Evolutionary conservation across 1,139 yeast species (phyloP).

Genomic region (Nakaseomyces uthaithaninus): DNA sequence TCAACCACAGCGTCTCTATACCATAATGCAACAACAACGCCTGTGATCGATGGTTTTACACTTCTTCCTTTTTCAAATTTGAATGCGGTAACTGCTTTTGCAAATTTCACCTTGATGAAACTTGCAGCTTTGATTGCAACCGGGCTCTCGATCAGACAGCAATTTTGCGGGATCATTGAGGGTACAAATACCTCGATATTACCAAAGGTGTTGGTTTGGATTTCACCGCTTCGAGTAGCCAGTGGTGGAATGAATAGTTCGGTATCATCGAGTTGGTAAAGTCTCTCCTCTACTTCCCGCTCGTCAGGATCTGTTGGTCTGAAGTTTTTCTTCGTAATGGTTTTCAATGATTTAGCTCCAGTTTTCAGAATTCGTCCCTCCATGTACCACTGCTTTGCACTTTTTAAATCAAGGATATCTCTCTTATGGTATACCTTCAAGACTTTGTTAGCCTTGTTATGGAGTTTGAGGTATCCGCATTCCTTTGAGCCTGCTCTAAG

Average conservation of each 20-base stretch:
- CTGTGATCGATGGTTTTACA: constrained; percentile 64
- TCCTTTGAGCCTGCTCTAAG: constrained; percentile 50
- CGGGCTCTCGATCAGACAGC: constrained; percentile 50
- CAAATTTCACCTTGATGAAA: constrained; percentile 64
- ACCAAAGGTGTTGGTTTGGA: constrained; percentile 71
- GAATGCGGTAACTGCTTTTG: constrained; percentile 81
- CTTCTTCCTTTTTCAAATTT: constrained; percentile 46
- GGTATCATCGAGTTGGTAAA: constrained; percentile 76
- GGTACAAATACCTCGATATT: constrained; percentile 73
- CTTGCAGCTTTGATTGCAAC: constrained; percentile 63
- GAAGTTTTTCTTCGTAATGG: constrained; percentile 28
- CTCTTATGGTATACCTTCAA: constrained; percentile 55
- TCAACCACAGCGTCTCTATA: constrained; percentile 56
- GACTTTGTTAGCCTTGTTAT: constrained; percentile 32
- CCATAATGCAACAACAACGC: constrained; percentile 64
- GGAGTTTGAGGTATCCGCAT: constrained; percentile 61
- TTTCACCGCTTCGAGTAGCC: constrained; percentile 45
- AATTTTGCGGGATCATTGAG: constrained; percentile 79
- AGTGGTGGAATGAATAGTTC: constrained; percentile 55
- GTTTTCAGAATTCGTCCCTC: constrained; percentile 65
- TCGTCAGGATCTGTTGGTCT: constrained; percentile 31
- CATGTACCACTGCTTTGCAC: constrained; percentile 83
- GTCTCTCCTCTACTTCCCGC: constrained; percentile 46
- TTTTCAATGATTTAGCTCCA: constrained; percentile 61
- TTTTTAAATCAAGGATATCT: constrained; percentile 53